Percentiles rank a stretch among this genome's conserved stretches.
These are phyloP conservation scores for Kwoniella shandongensis DNA, from an alignment of 768 basidiomycete species.

Conservation along the genomic window DNA sequence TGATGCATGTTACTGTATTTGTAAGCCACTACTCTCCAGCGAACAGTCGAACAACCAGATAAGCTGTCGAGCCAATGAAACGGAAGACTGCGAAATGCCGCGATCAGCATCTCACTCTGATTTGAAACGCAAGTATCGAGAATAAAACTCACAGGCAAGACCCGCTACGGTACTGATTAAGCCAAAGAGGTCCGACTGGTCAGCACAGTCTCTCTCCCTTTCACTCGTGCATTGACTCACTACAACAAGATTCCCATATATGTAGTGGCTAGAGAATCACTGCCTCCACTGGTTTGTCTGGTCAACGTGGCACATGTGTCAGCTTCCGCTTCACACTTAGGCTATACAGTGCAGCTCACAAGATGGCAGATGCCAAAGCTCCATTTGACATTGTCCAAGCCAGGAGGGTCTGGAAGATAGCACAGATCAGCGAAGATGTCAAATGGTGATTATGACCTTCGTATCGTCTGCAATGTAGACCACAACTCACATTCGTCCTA, in stretches of 20 bases:
- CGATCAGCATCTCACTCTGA: constrained; percentile 1
- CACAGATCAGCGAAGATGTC: too few species aligned
- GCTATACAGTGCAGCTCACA: constrained; percentile 58
- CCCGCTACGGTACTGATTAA: constrained; percentile 73
- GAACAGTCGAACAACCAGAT: constrained; percentile 82
- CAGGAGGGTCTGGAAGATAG: constrained; percentile 67
- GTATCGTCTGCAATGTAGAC: too few species aligned
- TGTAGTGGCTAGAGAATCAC: constrained; percentile 65
- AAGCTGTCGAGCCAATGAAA: constrained; percentile 75
- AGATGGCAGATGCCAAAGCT: constrained; percentile 71
- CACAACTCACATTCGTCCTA: constrained; percentile 76
- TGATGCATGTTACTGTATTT: neutral
- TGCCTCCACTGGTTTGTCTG: constrained; percentile 59
- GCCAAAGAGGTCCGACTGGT: too few species aligned
- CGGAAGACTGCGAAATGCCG: constrained; percentile 64
- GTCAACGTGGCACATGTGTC: too few species aligned
- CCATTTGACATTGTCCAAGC: constrained; percentile 84
- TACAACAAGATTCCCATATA: constrained; percentile 88
- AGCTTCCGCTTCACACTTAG: too few species aligned
- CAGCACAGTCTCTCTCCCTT: neutral
- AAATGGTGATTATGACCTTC: neutral
- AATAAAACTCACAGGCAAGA: constrained; percentile 70
- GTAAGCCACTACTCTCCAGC: constrained; percentile 68
- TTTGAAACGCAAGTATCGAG: neutral
- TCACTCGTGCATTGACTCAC: too few species aligned